Conservation (phyloP, 495 filamentous ascomycete genomes). For the Talaromyces stipitatus region DNA sequence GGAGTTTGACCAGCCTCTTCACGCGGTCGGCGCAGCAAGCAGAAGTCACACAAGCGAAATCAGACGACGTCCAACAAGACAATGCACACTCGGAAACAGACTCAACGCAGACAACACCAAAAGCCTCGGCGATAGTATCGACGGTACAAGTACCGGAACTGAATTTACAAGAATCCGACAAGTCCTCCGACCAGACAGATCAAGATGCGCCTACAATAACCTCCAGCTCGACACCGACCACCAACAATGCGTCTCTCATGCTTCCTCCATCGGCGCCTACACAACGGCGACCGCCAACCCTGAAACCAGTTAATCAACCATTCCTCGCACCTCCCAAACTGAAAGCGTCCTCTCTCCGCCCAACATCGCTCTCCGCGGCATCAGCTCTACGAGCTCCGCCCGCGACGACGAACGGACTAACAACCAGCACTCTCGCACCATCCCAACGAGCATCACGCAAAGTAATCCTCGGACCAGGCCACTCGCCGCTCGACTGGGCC, state of each 20-base stretch:
- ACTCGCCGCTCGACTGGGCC: slow-evolving; percentile 94
- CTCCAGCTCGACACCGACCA: not conserved
- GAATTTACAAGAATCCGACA: slow-evolving; percentile 15
- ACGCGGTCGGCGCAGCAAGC: not conserved
- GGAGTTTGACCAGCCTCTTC: not conserved
- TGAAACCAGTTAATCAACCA: not conserved
- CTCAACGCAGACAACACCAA: slow-evolving; percentile 42
- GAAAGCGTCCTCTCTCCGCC: slow-evolving; percentile 10
- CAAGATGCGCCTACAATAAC: slow-evolving; percentile 4
- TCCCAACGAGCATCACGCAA: slow-evolving; percentile 37
- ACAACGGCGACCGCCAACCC: slow-evolving; percentile 1
- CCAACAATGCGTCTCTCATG: not conserved
- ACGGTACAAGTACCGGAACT: slow-evolving; percentile 26
- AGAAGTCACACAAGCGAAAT: not conserved
- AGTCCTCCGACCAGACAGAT: not conserved
- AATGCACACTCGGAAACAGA: slow-evolving; percentile 9
- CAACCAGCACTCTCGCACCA: slow-evolving; percentile 29
- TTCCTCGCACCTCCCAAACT: slow-evolving; percentile 4
- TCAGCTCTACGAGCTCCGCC: slow-evolving; percentile 23
- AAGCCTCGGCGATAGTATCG: slow-evolving; percentile 28
- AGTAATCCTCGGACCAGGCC: slow-evolving; percentile 75
- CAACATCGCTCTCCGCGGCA: slow-evolving; percentile 27
- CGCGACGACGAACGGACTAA: slow-evolving; percentile 20
- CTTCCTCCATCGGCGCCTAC: slow-evolving; percentile 15
- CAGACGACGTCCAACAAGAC: not conserved